Conservation (phyloP, 2,329 filamentous ascomycete genomes). For the Penicillium sp. region DNA sequence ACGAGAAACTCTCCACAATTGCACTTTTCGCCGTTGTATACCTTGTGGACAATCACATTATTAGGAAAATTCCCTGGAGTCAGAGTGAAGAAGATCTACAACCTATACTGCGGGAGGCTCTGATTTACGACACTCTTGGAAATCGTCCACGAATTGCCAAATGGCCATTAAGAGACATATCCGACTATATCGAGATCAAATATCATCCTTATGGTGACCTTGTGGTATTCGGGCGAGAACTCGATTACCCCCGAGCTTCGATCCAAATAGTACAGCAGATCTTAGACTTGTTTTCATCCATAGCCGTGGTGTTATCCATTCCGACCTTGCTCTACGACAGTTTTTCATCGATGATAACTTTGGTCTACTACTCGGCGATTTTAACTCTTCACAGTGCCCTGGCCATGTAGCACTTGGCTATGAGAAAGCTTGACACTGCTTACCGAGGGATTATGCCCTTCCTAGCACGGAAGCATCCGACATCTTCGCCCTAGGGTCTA, state of each 20-base stretch:
- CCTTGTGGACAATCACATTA: neutral
- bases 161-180: neutral
- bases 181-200: neutral
- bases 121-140: neutral
- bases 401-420: neutral
- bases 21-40: neutral
- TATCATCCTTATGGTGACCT: neutral
- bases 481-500: constrained; percentile 16
- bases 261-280: neutral
- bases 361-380: constrained; percentile 15
- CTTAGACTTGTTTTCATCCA: constrained; percentile 7
- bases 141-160: neutral
- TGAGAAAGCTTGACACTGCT: too few relatives aligned
- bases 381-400: constrained; percentile 15
- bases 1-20: neutral
- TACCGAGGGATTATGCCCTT: too few relatives aligned
- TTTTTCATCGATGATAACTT: too few relatives aligned
- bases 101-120: neutral
- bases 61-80: neutral
- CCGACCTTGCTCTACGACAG: too few relatives aligned
- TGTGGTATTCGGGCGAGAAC: neutral
- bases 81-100: neutral
- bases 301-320: constrained; percentile 11
- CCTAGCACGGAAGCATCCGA: constrained; percentile 2
- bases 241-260: neutral